phyloP scores from a whole-genome alignment of 1,284 basidiomycete genomes.

The Cutaneotrichosporon daszewskae region DNA sequence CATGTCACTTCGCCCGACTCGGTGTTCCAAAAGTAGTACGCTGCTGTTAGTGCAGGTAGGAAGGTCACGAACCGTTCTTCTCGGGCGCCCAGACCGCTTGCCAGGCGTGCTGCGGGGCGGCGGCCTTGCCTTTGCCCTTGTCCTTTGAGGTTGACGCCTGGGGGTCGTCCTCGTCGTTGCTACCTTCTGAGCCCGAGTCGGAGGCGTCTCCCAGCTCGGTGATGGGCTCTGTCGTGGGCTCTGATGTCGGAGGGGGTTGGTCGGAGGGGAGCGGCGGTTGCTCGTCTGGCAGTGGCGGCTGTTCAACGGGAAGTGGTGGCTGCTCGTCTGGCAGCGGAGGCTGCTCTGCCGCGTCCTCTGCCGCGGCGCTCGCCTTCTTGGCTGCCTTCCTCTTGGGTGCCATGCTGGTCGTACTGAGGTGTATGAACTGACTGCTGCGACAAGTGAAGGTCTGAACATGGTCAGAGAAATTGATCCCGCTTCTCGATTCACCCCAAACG shows the following conservation, averaged over 20 bases:
- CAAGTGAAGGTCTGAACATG: no score
- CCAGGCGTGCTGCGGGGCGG: slow-evolving; percentile 52
- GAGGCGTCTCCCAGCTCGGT: slow-evolving; percentile 18
- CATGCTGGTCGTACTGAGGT: not conserved
- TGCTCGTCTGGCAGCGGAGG: slow-evolving; percentile 5
- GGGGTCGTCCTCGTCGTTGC: slow-evolving; percentile 8
- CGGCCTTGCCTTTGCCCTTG: slow-evolving; percentile 18
- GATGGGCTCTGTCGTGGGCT: slow-evolving; percentile 17
- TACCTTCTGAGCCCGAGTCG: slow-evolving; percentile 9
- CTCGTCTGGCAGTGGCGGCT: not conserved
- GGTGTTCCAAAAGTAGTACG: slow-evolving; percentile 84
- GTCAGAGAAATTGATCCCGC: no score
- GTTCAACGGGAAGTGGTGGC: slow-evolving; percentile 2
- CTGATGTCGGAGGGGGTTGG: not conserved
- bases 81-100: slow-evolving; percentile 78
- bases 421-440: no score
- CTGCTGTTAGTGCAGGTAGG: slow-evolving; percentile 23
- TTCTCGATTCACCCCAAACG: no score
- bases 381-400: not conserved
- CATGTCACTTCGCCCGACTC: slow-evolving; percentile 77
- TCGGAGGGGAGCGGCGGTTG: slow-evolving; percentile 3
- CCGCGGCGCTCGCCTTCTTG: not conserved
- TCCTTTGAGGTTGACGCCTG: slow-evolving; percentile 12
- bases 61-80: slow-evolving; percentile 53
- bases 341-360: not conserved